Evolutionary conservation across 352 stramenopile species (phyloP), one percentile per base, ranked within the genome.

Genomic region (Peronospora tabacina): DNA sequence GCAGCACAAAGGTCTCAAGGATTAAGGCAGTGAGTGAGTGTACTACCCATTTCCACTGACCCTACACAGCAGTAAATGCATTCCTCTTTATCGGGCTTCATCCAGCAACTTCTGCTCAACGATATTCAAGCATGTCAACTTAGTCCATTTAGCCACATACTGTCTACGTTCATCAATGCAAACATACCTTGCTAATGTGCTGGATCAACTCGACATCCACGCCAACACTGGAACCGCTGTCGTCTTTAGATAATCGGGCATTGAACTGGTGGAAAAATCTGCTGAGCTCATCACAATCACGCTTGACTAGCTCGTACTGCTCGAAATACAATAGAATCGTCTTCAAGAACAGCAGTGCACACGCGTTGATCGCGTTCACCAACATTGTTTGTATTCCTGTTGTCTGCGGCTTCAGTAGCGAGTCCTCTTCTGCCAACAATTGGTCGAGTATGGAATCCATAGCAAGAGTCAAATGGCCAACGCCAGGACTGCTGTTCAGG

Each of bases 401-500:
- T 10, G 39, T 30, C 26, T 35, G 22, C 2, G 55, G 13, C 11
- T 36, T 32, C 3, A 20, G 5, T 35, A 34, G 28, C 12, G 22
- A 6, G 12, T 66, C 58, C 20, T 70, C 53, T 33, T 60, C 46
- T 30, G 19, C 35, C 19, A 65, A n/a, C n/a, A 85, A 51, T 36
- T 81, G 57, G 46, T 74, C 65, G 19, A 87, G 56, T 15, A 72
- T 60, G 40, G 72, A 87, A 37, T 84, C 63, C 66, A 87, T 87
- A n/a, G 71, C 71, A 12, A 82, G 44, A 39, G 58, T 73, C 10
- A 87, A 44, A 28, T 87, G 75, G 20, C 75, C 75, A 10, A 87
- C 40, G 20, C 73, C 63, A 3, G 67, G 69, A 32, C 66, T 65
- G 30, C 72, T 72, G 33, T 55, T 61, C 64, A 78, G 77, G 11